Percentiles rank a stretch among this genome's conserved stretches.
Conservation (phyloP, 2,329 filamentous ascomycete genomes). For the Didymella glomerata region DNA sequence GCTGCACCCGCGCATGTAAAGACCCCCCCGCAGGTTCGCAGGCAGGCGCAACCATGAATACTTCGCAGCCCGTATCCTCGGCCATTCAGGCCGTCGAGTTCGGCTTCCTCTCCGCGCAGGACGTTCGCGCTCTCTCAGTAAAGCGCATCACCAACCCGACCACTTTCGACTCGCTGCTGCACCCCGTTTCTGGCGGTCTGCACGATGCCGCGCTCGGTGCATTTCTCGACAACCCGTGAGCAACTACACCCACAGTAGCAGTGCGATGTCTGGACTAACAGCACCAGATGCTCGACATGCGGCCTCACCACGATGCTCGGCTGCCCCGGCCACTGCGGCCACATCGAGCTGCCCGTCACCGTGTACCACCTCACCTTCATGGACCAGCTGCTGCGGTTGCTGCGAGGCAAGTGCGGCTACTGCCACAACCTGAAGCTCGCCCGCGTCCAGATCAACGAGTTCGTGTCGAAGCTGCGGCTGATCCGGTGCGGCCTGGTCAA, state of each 20-base stretch:
- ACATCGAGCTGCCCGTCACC: constrained; percentile 91
- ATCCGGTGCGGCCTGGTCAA: constrained; percentile 83
- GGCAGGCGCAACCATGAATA: constrained; percentile 51
- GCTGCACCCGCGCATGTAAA: constrained; percentile 21
- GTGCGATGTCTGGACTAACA: background rate
- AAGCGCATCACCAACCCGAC: constrained; percentile 91
- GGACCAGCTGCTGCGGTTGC: constrained; percentile 84
- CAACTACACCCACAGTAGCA: background rate
- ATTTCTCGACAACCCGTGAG: constrained; percentile 79
- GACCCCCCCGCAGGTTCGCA: constrained; percentile 16
- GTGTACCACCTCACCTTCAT: constrained; percentile 98
- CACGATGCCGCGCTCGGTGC: constrained; percentile 93
- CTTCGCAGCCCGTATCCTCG: constrained; percentile 78
- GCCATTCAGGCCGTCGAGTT: constrained; percentile 89
- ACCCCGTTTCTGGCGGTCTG: constrained; percentile 87
- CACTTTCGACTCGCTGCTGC: constrained; percentile 92
- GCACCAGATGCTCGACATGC: constrained; percentile 74
- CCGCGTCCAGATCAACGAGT: constrained; percentile 78
- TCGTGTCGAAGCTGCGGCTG: constrained; percentile 83
- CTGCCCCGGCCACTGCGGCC: constrained; percentile 92
- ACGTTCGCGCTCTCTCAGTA: constrained; percentile 89
- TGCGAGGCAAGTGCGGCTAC: constrained; percentile 88
- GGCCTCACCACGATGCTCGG: constrained; percentile 75
- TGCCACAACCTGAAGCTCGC: constrained; percentile 86
- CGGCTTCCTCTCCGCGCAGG: constrained; percentile 78